A percentile compares a stretch with the other conserved stretches of the same genome.
Conservation (phyloP, 2,329 filamentous ascomycete species). For the Cercospora sp. region DNA sequence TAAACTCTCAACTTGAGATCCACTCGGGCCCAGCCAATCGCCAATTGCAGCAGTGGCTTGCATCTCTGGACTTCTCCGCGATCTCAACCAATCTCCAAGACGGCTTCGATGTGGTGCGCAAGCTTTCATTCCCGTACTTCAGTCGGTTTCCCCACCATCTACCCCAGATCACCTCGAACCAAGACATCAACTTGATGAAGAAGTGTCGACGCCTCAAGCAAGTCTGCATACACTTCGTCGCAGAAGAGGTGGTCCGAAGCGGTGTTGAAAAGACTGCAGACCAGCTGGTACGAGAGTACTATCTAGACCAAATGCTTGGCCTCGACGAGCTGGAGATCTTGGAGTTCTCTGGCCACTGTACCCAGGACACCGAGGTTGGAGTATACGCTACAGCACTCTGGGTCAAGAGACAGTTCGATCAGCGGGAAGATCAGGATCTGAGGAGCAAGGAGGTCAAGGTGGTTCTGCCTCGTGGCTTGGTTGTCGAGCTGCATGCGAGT, state of each 20-base stretch:
- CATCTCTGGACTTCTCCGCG: background rate
- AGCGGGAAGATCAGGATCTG: no score
- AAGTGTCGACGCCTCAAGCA: background rate
- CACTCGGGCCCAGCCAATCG: no score
- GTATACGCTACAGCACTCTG: no score
- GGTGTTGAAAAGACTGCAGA: background rate
- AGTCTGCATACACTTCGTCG: background rate
- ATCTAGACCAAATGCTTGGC: background rate
- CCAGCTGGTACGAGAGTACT: background rate
- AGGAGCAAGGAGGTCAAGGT: no score
- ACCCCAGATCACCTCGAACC: conserved; percentile 8
- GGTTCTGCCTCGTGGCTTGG: no score
- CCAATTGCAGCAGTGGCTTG: no score
- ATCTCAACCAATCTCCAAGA: no score
- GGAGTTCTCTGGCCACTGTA: background rate
- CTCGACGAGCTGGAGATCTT: background rate
- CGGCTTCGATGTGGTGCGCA: background rate
- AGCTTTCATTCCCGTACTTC: background rate
- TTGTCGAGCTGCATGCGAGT: no score
- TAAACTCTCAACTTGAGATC: no score
- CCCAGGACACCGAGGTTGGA: no score
- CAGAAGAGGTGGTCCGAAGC: no score
- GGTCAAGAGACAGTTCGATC: no score
- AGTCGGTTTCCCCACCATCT: background rate
- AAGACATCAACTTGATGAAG: conserved; percentile 21